Conservation (phyloP, 1,284 basidiomycete species). For the Termitomyces sp. region DNA sequence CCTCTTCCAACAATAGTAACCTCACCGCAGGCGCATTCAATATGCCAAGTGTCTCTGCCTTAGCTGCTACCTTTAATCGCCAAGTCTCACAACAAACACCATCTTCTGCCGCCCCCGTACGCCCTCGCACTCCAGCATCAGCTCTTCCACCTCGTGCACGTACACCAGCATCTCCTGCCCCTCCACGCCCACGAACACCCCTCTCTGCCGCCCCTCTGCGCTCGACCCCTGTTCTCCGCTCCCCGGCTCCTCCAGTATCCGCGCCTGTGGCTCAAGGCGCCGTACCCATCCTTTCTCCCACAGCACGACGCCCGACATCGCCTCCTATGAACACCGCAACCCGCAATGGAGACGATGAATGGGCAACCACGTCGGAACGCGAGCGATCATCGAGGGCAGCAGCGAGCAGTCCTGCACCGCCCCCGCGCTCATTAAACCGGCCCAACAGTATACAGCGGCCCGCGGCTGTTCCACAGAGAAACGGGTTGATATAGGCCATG, state of each 20-base stretch:
- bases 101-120: slow-evolving; percentile 16
- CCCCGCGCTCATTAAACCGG: slow-evolving; percentile 59
- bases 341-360: slow-evolving; percentile 12
- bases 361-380: slow-evolving; percentile 17
- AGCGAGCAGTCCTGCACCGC: slow-evolving; percentile 38
- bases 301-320: slow-evolving; percentile 24
- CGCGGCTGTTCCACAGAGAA: slow-evolving; percentile 41
- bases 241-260: slow-evolving; percentile 18
- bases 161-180: slow-evolving; percentile 15
- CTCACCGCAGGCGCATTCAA: slow-evolving; percentile 12
- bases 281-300: slow-evolving; percentile 24
- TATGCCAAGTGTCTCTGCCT: slow-evolving; percentile 10
- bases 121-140: slow-evolving; percentile 17
- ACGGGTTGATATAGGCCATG: slow-evolving; percentile 46
- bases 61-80: slow-evolving; percentile 17
- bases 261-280: slow-evolving; percentile 18
- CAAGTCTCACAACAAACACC: slow-evolving; percentile 9
- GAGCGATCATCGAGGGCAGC: slow-evolving; percentile 30
- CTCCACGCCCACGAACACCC: slow-evolving; percentile 21
- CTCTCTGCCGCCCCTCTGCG: slow-evolving; percentile 21
- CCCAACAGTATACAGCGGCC: slow-evolving; percentile 54
- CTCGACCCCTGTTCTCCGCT: slow-evolving; percentile 19
- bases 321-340: slow-evolving; percentile 24
- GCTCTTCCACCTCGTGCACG: slow-evolving; percentile 16
- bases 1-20: slow-evolving; percentile 23